Conservation (phyloP, 805 yeast genomes). For the Kodamaea leandrae region DNA sequence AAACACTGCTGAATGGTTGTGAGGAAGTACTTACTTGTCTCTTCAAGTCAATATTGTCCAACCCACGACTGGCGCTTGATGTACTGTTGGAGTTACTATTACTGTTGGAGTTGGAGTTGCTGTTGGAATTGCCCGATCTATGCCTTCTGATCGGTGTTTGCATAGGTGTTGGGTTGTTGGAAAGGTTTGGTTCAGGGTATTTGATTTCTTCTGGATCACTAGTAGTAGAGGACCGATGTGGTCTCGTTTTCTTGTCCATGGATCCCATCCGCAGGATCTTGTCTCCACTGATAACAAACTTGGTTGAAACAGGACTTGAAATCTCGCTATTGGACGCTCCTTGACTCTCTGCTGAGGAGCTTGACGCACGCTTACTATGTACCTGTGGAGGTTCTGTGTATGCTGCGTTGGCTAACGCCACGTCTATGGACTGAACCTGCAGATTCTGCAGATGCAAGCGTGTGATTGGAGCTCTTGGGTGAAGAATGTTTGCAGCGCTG, state of each 20-base stretch:
- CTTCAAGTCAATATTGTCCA: not conserved
- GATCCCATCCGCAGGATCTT: constrained; percentile 12
- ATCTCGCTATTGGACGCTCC: constrained; percentile 8
- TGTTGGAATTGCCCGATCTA: not conserved
- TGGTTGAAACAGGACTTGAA: constrained; percentile 10
- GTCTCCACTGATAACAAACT: constrained; percentile 15
- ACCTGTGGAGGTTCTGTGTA: constrained; percentile 4
- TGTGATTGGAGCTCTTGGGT: not conserved
- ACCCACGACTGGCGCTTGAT: not conserved
- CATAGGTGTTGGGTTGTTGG: constrained; percentile 15
- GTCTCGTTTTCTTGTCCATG: constrained; percentile 6
- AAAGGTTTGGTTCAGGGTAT: constrained; percentile 24
- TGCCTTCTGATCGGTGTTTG: constrained; percentile 6
- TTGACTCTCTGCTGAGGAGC: constrained; percentile 8
- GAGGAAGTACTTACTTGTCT: constrained; percentile 4
- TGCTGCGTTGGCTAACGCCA: constrained; percentile 10
- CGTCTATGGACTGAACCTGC: constrained; percentile 11
- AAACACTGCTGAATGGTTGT: constrained; percentile 1
- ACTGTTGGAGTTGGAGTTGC: constrained; percentile 1
- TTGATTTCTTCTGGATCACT: constrained; percentile 17
- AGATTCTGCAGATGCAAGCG: not conserved
- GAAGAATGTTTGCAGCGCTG: constrained; percentile 3
- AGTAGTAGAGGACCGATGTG: constrained; percentile 6
- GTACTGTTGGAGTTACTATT: not conserved
- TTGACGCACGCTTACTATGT: constrained; percentile 8